Evolutionary conservation across 225 moss, liverwort and hornwort species (phyloP), one percentile per base, ranked within the genome.

Genomic region (Physcomitrium patens): DNA sequence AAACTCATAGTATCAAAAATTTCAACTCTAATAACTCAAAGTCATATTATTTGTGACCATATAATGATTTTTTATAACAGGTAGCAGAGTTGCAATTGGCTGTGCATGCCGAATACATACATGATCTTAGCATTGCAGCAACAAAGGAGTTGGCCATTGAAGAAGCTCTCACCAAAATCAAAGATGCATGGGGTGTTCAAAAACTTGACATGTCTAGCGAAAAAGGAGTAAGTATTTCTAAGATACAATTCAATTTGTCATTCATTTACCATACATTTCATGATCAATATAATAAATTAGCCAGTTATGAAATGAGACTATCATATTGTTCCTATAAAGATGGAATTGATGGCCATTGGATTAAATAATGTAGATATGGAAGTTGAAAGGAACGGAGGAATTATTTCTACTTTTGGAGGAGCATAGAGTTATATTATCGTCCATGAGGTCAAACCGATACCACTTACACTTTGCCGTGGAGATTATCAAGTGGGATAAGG

Each of bases 401-500:
- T 48, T 93, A 46, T 93, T 90, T 69, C 74, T 86, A 23, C 81
- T 88, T 9, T 74, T 93, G 56, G 92, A 93, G 72, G 92, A 90
- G 60, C 90, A 90, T 57, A 89, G 90, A 66, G 62, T 93, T 20
- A 83, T 88, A 12, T 59, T 93, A 42, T 93, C 92, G 20, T 93
- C 92, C 0, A 93, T 93, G 92, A 86, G 85, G 60, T 88, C 90
- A 42, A 93, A 93, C 77, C 86, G 92, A 3, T 90, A 90, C 56
- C 92, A 93, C 68, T 74, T 93, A 22, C 52, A 78, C 73, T 93
- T 93, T 72, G 90, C 90, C 54, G 76, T 77, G 48, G 86, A 89
- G 19, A 93, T 93, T 60, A 90, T 86, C 78, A 90, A 90, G 73
- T 93, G 90, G 92, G 92, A 93, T 63, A 90, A 90, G 63, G 90